Base-by-base conservation (phyloP, 495 filamentous ascomycete species). In the Tuber borchii region DNA sequence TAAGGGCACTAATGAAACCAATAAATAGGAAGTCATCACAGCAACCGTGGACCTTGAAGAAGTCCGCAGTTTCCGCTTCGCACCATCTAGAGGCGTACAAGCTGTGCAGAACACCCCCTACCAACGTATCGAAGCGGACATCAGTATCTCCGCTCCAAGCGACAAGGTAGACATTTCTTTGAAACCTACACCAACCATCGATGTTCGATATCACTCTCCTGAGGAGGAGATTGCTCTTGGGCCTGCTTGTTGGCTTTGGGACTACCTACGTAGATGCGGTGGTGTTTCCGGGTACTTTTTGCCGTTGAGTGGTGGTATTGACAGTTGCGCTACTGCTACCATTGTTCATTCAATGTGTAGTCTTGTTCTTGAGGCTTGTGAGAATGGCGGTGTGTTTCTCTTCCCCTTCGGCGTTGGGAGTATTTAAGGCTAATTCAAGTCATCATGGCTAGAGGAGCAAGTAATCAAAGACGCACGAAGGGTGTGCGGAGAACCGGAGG, bases 1-100 rank as follows among this genome's bases (percentile, higher is more conserved):
- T 43, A 69, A 71, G 31, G 31, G 48, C 31, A 26, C 73, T 75
- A 76, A 45, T 61, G n/a, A 1, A 79, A 42, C 61, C 17, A 6
- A 43, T 12, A n/a, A 40, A n/a, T 61, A 81, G 79, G 93, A 96
- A 80, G 92, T 97, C 19, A 84, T 93, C 46, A 92, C 90, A 4
- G 93, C 93, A 12, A 93, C 91, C 4, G 87, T 94, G 5, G 93
- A 96, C 75, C 87, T 97, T 5, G 92, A 95, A 81, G 90, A 93
- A 74, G 91, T 95, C 7, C 82, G 91, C 26, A 83, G 84, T 2
- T 88, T 85, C 75, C 85, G 92, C 2, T 87, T 83, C 37, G 77
- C 86, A 3, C 85, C 87, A 42, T 87, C 85, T 17, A 84, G 91
- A 75, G 88, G 87, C 16, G 74, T 90, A 44, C 91, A 93, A 83